Base-by-base conservation (phyloP, 202 grass and related monocot species). In the Cymbopogon flexuosus region DNA sequence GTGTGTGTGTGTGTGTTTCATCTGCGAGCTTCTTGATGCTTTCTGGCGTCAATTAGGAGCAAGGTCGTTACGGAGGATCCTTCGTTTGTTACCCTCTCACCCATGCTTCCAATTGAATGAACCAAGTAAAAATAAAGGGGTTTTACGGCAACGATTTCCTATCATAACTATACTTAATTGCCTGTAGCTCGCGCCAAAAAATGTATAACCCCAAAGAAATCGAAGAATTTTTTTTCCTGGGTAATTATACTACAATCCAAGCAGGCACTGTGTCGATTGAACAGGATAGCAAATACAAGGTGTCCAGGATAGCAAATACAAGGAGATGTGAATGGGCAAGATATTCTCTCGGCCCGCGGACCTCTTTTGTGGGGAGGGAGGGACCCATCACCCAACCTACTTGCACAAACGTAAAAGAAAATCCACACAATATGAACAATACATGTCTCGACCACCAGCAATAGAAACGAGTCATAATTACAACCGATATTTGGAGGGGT, bases 381-480 rank as follows among this genome's bases (percentile, higher is more conserved):
- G 31, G 11, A 27, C 27, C 27, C 27, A 27, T 27, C 27, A 27
- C 27, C 27, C 27, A 27, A 27, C 27, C 27, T 27, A 27, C 27
- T 27, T 27, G 27, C 27, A 27, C 27, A 27, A 27, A 27, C 27
- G 27, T 27, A 27, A 27, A 27, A 27, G 27, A 27, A 27, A 27
- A 27, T 27, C 27, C 27, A 27, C 27, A 54, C 35, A 23, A 39
- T 33, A 30, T 16, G 57, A 62, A 60, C 40, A 39, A 13, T 56
- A 62, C 9, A 46, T 27, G 18, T 23, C 6, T 19, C n/a, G 6
- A 18, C 59, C 35, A 72, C 5, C 16, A 72, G 11, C 9, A 64
- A 64, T n/a, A 21, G 65, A 46, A 39, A 77, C 64, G 8, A 89
- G 27, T 41, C 30, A 60, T 76, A 37, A 23, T 78, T 89, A 66